Conservation (phyloP, 306 rosid species). For the Pterocarpus santalinus region DNA sequence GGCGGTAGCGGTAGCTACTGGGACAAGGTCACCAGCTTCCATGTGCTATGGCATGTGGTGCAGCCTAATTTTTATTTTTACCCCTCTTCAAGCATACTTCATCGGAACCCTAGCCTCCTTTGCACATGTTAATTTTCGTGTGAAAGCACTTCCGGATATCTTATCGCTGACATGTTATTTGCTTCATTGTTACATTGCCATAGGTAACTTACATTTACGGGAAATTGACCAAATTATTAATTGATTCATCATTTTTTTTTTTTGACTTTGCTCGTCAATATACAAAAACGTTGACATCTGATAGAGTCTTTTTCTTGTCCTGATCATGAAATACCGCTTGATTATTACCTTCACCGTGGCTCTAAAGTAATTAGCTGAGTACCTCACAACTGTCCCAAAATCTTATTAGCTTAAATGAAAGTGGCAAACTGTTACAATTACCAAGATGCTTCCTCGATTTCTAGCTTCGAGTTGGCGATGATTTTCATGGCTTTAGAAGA, state of each 20-base stretch:
- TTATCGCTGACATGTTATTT: neutral
- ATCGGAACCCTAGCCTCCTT: neutral
- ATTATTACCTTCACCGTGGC: neutral
- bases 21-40: too few relatives aligned
- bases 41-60: neutral
- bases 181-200: neutral
- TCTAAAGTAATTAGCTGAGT: neutral
- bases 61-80: neutral
- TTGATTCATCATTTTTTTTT: neutral
- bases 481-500: neutral
- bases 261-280: neutral
- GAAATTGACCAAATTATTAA: neutral
- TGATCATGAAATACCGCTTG: neutral
- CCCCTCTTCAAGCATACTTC: slow-evolving; percentile 11
- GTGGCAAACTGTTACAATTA: neutral
- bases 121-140: neutral
- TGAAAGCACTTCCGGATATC: neutral
- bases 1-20: slow-evolving; percentile 20
- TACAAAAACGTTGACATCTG: too few relatives aligned
- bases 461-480: neutral
- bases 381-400: neutral
- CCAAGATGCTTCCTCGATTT: neutral
- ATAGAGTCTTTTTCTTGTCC: too few relatives aligned
- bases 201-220: neutral
- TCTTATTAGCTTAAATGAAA: neutral